These are phyloP conservation scores for Metschnikowia noctiluminum DNA, from an alignment of 805 yeast species.

Conservation along the genomic window DNA sequence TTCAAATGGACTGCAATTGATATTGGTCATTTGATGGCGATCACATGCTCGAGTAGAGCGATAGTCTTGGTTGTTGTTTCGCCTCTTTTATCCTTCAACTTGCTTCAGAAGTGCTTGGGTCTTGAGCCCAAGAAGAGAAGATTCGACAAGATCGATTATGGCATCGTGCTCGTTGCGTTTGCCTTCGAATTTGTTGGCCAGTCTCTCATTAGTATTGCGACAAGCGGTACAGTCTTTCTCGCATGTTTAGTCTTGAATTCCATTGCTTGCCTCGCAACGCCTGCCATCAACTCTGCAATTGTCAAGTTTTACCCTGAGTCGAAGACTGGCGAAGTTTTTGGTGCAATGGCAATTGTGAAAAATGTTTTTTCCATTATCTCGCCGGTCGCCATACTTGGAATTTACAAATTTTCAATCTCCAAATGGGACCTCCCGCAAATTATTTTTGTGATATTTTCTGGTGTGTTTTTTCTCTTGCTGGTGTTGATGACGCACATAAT, in stretches of 20 bases:
- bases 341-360: slow-evolving; percentile 61
- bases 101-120: slow-evolving; percentile 28
- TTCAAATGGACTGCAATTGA: slow-evolving; percentile 54
- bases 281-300: slow-evolving; percentile 56
- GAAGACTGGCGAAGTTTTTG: slow-evolving; percentile 68
- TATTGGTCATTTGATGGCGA: slow-evolving; percentile 55
- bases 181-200: slow-evolving; percentile 39
- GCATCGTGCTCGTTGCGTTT: slow-evolving; percentile 35
- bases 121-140: slow-evolving; percentile 35
- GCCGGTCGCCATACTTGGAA: slow-evolving; percentile 46
- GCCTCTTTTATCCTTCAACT: slow-evolving; percentile 43
- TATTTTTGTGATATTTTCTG: slow-evolving; percentile 23
- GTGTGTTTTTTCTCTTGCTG: slow-evolving; percentile 5
- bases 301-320: slow-evolving; percentile 59
- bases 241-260: slow-evolving; percentile 37
- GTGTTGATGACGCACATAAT: slow-evolving; percentile 8
- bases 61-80: slow-evolving; percentile 46
- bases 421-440: slow-evolving; percentile 27
- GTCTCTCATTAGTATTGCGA: slow-evolving; percentile 30
- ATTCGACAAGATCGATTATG: slow-evolving; percentile 53
- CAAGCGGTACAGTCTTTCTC: slow-evolving; percentile 27
- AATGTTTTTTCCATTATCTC: slow-evolving; percentile 45
- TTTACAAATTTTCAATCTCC: slow-evolving; percentile 38
- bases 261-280: slow-evolving; percentile 39
- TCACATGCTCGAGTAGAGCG: slow-evolving; percentile 49